Percentiles rank a stretch among this genome's conserved stretches.
Conservation (phyloP, 352 stramenopile genomes). For the Plasmopara viticola region DNA sequence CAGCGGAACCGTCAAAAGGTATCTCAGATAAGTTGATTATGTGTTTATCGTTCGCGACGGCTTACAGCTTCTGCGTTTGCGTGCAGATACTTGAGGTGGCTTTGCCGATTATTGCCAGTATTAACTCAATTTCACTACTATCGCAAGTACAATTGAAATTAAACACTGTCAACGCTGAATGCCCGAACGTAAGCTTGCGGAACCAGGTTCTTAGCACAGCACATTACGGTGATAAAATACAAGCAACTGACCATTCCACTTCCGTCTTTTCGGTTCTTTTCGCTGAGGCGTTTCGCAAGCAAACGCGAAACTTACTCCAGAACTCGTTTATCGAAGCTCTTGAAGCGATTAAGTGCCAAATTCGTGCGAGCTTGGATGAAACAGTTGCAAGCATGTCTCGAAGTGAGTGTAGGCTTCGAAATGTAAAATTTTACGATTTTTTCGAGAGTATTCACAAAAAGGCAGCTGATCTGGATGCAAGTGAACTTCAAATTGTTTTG, state of each 20-base stretch:
- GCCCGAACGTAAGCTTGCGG: constrained; percentile 36
- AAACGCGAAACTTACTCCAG: constrained; percentile 66
- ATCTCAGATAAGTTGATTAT: not conserved
- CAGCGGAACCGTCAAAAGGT: constrained; percentile 34
- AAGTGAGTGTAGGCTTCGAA: constrained; percentile 29
- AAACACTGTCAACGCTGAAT: constrained; percentile 31
- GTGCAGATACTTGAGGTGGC: constrained; percentile 38
- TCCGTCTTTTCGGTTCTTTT: constrained; percentile 65
- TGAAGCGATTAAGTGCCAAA: constrained; percentile 58
- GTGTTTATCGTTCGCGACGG: not conserved
- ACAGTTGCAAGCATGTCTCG: constrained; percentile 15
- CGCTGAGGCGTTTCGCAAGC: constrained; percentile 49
- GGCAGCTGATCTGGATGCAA: constrained; percentile 51
- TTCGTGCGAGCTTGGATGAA: constrained; percentile 34
- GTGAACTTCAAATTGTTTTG: constrained; percentile 69
- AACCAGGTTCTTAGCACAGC: constrained; percentile 8
- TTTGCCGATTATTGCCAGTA: constrained; percentile 41
- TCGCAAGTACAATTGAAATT: constrained; percentile 57
- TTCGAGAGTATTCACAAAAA: constrained; percentile 72
- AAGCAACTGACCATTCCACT: constrained; percentile 4
- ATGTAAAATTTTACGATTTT: constrained; percentile 68
- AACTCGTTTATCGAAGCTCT: constrained; percentile 70
- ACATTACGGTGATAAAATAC: constrained; percentile 10
- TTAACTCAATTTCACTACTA: constrained; percentile 50
- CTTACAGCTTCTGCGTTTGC: constrained; percentile 3